Conservation (phyloP, 2,329 filamentous ascomycete species). For the Colletotrichum lentis region DNA sequence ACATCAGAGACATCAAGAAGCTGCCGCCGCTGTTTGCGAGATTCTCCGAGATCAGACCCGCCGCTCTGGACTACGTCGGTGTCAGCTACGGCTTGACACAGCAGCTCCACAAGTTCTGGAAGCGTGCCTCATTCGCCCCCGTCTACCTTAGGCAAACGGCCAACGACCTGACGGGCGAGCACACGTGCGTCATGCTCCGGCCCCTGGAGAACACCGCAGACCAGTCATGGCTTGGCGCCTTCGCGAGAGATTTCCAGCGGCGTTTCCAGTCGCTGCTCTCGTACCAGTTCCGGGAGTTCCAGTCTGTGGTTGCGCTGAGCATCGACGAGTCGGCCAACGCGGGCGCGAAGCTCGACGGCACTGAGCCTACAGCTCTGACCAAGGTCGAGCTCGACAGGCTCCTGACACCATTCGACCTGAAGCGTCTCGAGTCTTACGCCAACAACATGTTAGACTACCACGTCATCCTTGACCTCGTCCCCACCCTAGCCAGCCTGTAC, state of each 20-base stretch:
- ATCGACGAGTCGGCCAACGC: slow-evolving; percentile 85
- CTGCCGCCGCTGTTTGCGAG: slow-evolving; percentile 96
- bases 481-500: slow-evolving; percentile 81
- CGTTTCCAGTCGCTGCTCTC: slow-evolving; percentile 91
- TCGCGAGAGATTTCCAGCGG: slow-evolving; percentile 90
- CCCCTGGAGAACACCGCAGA: slow-evolving; percentile 76
- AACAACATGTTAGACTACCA: slow-evolving; percentile 99
- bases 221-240: slow-evolving; percentile 86
- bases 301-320: slow-evolving; percentile 78
- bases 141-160: slow-evolving; percentile 95
- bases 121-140: slow-evolving; percentile 82
- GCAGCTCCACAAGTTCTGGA: slow-evolving; percentile 95
- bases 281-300: slow-evolving; percentile 89
- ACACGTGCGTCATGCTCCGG: slow-evolving; percentile 96
- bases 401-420: slow-evolving; percentile 92
- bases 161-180: slow-evolving; percentile 95
- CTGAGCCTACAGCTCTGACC: slow-evolving; percentile 63
- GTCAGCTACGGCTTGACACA: slow-evolving; percentile 94
- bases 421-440: slow-evolving; percentile 92
- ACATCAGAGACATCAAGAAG: slow-evolving; percentile 85
- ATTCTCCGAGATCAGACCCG: slow-evolving; percentile 81
- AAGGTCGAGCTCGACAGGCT: slow-evolving; percentile 79
- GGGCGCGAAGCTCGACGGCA: slow-evolving; percentile 71
- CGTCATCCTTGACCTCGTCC: slow-evolving; percentile 92
- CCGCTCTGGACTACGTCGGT: slow-evolving; percentile 87